phyloP scores from a whole-genome alignment of 306 rosid species.

The Prunus davidiana region DNA sequence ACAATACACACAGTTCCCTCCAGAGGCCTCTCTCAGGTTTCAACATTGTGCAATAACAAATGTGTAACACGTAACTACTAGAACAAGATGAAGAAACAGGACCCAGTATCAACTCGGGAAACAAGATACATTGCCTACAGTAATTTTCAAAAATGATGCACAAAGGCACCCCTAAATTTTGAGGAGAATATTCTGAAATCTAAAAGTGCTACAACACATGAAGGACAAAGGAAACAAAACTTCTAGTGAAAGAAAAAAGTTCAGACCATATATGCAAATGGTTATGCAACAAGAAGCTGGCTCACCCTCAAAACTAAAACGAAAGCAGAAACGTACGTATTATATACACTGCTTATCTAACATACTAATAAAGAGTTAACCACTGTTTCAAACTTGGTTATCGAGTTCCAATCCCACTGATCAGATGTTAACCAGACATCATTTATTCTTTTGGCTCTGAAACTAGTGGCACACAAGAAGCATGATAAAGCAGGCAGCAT shows the following conservation, averaged over 20 bases:
- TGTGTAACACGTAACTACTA: not conserved
- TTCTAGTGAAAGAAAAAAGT: not conserved
- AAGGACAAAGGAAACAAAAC: not conserved
- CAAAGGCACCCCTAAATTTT: not conserved
- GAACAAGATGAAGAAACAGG: not conserved
- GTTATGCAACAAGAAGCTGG: not conserved
- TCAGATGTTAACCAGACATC: not conserved
- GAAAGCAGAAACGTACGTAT: not conserved
- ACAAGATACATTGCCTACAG: not conserved
- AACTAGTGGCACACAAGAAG: not conserved
- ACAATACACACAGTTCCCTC: not conserved
- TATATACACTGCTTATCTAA: not conserved
- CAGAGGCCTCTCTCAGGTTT: not conserved
- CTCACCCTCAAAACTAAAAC: not conserved
- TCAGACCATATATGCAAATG: not conserved
- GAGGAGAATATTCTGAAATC: not conserved
- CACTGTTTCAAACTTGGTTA: not conserved
- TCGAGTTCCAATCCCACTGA: not conserved
- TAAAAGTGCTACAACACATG: not conserved
- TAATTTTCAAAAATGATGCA: not conserved
- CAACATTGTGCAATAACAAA: not conserved
- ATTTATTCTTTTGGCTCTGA: not conserved
- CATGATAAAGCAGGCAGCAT: not conserved
- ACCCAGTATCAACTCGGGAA: not conserved
- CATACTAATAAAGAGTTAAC: not conserved